Percentiles rank a stretch among this genome's conserved stretches.
Conservation (phyloP, 2,329 filamentous ascomycete genomes). For the Fusarium chlamydosporum region DNA sequence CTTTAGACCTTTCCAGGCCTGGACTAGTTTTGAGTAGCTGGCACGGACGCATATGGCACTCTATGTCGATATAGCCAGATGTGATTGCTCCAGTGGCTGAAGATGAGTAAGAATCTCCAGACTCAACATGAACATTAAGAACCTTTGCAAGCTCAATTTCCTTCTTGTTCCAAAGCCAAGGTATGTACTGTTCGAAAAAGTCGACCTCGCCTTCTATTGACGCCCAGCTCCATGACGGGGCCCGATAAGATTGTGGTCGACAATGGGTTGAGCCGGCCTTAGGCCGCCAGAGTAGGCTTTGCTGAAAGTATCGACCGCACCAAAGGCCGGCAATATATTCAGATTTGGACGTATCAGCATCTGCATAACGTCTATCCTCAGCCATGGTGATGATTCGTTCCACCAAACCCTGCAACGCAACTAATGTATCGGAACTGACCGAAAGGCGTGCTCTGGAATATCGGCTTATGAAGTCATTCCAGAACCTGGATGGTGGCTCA, state of each 20-base stretch:
- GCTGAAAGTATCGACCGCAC: not conserved
- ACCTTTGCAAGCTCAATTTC: not conserved
- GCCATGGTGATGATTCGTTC: not conserved
- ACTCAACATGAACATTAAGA: not conserved
- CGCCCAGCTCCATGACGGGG: slow-evolving; percentile 17
- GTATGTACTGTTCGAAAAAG: slow-evolving; percentile 2
- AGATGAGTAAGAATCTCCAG: not conserved
- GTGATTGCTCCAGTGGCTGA: not conserved
- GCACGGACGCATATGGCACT: not conserved
- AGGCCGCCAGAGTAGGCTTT: slow-evolving; percentile 3
- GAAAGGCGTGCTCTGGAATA: not conserved
- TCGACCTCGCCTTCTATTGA: not conserved
- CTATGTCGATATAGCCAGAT: not conserved
- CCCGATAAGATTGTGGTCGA: not conserved
- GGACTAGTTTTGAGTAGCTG: not conserved
- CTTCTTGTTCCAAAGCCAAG: slow-evolving; percentile 12
- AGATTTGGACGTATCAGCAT: rapidly evolving
- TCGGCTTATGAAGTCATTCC: slow-evolving; percentile 2
- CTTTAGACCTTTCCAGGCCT: no score
- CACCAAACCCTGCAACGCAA: not conserved
- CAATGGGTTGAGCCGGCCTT: rapidly evolving
- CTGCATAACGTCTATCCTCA: not conserved
- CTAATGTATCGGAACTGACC: not conserved
- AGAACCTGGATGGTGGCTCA: not conserved
- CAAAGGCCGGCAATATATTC: slow-evolving; percentile 6